Evolutionary conservation across 2,329 filamentous ascomycete genomes (phyloP).

Genomic region (Calycina herbarum): DNA sequence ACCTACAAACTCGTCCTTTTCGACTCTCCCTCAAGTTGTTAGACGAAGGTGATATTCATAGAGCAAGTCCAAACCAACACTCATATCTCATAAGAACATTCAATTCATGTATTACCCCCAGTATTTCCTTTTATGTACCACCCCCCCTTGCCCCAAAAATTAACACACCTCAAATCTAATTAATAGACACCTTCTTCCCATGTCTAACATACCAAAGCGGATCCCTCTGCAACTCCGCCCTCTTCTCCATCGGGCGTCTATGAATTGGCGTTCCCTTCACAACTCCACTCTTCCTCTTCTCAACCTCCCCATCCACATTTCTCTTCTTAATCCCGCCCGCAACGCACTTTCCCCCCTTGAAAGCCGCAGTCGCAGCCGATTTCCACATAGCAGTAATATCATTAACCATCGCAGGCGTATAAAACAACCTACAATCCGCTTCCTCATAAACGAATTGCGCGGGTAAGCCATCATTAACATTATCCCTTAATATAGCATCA

Average conservation of each 20-base stretch:
- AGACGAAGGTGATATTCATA: no score
- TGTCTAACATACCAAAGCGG: slow-evolving; percentile 11
- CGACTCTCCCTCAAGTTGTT: no score
- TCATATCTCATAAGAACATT: no score
- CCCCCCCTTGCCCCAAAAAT: no score
- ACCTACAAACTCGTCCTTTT: no score
- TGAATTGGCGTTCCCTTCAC: neutral
- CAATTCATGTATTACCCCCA: no score
- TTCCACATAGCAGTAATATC: slow-evolving; percentile 55
- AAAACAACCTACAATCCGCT: slow-evolving; percentile 62
- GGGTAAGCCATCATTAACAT: slow-evolving; percentile 43
- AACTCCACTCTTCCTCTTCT: neutral
- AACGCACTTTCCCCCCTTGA: slow-evolving; percentile 42
- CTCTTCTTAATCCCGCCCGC: slow-evolving; percentile 29
- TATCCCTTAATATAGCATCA: slow-evolving; percentile 38
- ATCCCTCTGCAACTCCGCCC: slow-evolving; percentile 6
- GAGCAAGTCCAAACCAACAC: no score
- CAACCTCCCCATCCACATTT: neutral
- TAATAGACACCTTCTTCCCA: slow-evolving; percentile 11
- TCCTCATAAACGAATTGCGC: slow-evolving; percentile 62
- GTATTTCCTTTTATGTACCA: no score
- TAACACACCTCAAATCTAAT: no score
- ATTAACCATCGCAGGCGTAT: slow-evolving; percentile 52
- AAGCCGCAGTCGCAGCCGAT: slow-evolving; percentile 42
- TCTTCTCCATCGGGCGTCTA: neutral